Percentiles rank a stretch among this genome's conserved stretches.
phyloP scores from a whole-genome alignment of 768 basidiomycete genomes.

The Kondoa subrosea region DNA sequence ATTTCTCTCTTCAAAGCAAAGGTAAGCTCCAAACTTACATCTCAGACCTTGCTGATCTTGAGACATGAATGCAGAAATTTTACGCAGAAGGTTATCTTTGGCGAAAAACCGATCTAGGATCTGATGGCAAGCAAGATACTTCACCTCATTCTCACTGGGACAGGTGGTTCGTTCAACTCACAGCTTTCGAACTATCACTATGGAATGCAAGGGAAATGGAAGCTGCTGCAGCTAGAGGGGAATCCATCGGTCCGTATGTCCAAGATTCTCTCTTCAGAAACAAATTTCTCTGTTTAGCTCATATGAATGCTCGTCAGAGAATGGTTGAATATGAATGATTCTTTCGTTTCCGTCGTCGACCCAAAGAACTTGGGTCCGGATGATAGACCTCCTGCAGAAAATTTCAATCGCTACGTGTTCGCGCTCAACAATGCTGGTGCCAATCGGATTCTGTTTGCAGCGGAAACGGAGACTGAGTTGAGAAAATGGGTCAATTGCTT shows the following conservation, averaged over 20 bases:
- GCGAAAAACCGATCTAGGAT: slow-evolving; percentile 46
- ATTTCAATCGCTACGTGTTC: slow-evolving; percentile 40
- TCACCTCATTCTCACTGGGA: slow-evolving; percentile 57
- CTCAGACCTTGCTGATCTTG: background rate
- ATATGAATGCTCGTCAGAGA: no score
- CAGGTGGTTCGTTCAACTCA: slow-evolving; percentile 67
- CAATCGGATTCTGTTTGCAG: background rate
- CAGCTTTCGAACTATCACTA: slow-evolving; percentile 70
- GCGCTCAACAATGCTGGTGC: slow-evolving; percentile 83
- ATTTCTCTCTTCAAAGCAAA: background rate
- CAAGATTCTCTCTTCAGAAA: no score
- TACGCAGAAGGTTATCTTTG: background rate
- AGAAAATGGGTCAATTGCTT: slow-evolving; percentile 65
- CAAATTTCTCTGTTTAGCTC: no score
- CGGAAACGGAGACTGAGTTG: background rate
- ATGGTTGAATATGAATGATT: slow-evolving; percentile 62
- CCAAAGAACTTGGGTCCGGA: slow-evolving; percentile 28
- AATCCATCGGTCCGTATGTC: slow-evolving; percentile 22
- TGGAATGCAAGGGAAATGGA: slow-evolving; percentile 85
- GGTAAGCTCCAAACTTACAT: background rate
- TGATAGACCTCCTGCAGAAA: slow-evolving; percentile 44
- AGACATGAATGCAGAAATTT: background rate
- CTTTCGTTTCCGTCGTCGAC: slow-evolving; percentile 21
- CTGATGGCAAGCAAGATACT: slow-evolving; percentile 54
- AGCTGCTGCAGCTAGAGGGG: slow-evolving; percentile 60